A percentile compares a stretch with the other conserved stretches of the same genome.
Conservation (phyloP, 1,284 basidiomycete genomes). For the Ceratobasidium sp. region DNA sequence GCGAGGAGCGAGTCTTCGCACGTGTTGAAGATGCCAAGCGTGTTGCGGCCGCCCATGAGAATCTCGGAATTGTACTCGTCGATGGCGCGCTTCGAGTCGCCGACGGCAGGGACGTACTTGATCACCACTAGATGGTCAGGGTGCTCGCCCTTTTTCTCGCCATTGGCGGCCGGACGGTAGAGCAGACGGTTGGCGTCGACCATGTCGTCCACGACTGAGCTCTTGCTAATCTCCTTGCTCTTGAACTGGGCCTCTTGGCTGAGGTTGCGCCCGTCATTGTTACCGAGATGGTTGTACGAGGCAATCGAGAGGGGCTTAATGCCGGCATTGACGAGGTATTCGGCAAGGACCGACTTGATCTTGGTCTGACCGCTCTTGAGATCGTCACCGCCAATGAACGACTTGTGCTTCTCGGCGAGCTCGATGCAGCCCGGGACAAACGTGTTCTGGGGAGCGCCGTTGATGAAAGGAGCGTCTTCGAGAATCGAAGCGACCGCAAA, state of each 20-base stretch:
- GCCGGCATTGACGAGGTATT: conserved; percentile 98
- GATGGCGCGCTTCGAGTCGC: conserved; percentile 96
- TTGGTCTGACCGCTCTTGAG: conserved; percentile 96
- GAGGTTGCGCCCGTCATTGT: conserved; percentile 96
- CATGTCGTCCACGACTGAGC: conserved; percentile 97
- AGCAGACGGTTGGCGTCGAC: conserved; percentile 89
- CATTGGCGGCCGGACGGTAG: conserved; percentile 78
- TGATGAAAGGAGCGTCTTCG: conserved; percentile 94
- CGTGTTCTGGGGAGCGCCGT: conserved; percentile 98
- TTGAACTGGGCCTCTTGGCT: conserved; percentile 94
- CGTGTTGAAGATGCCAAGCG: conserved; percentile 94
- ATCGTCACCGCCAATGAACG: conserved; percentile 98
- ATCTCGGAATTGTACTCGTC: conserved; percentile 98
- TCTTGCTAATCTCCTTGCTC: conserved; percentile 98
- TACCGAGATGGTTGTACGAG: conserved; percentile 98
- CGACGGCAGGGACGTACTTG: conserved; percentile 93
- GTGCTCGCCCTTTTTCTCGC: conserved; percentile 80
- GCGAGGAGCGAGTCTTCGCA: conserved; percentile 98
- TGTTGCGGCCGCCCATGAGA: conserved; percentile 68
- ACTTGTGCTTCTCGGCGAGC: conserved; percentile 87
- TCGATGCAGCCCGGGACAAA: conserved; percentile 96
- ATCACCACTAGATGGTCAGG: conserved; percentile 98
- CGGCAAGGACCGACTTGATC: conserved; percentile 93
- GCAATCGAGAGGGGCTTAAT: conserved; percentile 98
- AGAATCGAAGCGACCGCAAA: conserved; percentile 97